Percentiles rank a stretch among this genome's conserved stretches.
Conservation (phyloP, 176 grass and related monocot genomes). For the Carex scoparia region DNA sequence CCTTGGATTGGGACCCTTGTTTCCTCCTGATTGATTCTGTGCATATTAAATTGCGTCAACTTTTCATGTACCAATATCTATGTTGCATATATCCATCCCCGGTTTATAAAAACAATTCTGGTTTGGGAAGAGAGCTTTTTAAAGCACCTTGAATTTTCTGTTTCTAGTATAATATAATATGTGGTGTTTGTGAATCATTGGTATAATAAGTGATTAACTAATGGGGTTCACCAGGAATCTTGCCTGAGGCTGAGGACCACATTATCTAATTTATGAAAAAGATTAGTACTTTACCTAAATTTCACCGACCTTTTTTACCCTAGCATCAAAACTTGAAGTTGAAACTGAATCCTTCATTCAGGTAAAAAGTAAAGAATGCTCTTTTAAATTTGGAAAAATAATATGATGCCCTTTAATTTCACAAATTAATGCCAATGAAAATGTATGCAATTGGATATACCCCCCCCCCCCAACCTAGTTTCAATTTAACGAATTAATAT, state of each 20-base stretch:
- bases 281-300: not conserved
- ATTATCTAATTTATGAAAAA: not conserved
- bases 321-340: not conserved
- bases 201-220: not conserved
- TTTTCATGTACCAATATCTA: not conserved
- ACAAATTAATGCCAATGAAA: too few relatives aligned
- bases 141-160: not conserved
- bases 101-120: not conserved
- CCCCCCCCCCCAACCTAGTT: too few relatives aligned
- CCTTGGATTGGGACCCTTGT: conserved; percentile 5
- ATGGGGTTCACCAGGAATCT: not conserved
- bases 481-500: too few relatives aligned
- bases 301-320: not conserved
- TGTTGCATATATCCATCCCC: not conserved
- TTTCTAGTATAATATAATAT: not conserved
- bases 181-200: not conserved
- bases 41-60: not conserved
- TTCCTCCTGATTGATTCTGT: not conserved
- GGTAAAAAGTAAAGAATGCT: not conserved
- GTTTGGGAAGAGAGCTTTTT: not conserved
- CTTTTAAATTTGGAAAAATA: too few relatives aligned
- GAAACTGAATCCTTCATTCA: not conserved
- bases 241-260: not conserved
- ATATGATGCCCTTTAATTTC: too few relatives aligned
- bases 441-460: too few relatives aligned